phyloP scores from a whole-genome alignment of 495 filamentous ascomycete species.

The Astrothelium subdiscretum region DNA sequence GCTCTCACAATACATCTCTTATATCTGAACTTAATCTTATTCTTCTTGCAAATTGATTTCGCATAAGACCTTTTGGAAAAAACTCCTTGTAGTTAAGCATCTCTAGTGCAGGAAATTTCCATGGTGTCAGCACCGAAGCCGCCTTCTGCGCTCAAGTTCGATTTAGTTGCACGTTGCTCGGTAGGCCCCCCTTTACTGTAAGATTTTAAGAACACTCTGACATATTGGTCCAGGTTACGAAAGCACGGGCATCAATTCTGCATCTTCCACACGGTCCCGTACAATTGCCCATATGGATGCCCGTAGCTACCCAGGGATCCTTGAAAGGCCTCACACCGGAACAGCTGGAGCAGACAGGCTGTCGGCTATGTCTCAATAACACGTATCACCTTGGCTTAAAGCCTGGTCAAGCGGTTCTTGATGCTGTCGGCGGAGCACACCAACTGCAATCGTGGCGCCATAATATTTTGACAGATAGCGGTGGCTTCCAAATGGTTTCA shows the following conservation, averaged over 20 bases:
- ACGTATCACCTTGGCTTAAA: constrained; percentile 95
- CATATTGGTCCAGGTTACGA: constrained; percentile 57
- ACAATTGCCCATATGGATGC: constrained; percentile 90
- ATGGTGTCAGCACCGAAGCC: background rate
- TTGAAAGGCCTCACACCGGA: constrained; percentile 90
- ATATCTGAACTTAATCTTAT: too few species aligned
- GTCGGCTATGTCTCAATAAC: constrained; percentile 88
- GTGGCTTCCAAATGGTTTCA: constrained; percentile 96
- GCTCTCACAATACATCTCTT: too few species aligned
- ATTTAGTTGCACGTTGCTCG: constrained; percentile 20
- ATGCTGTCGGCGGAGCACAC: constrained; percentile 82
- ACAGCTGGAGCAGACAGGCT: constrained; percentile 78
- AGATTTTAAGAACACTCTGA: constrained; percentile 6
- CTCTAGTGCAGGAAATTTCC: background rate
- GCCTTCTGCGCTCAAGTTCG: constrained; percentile 16
- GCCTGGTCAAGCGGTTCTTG: constrained; percentile 79
- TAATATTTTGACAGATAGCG: constrained; percentile 67
- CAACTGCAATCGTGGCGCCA: constrained; percentile 88
- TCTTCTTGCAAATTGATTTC: too few species aligned
- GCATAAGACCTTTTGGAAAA: background rate
- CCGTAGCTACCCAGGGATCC: constrained; percentile 93
- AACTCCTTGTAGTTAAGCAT: background rate
- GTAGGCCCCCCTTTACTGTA: constrained; percentile 4
- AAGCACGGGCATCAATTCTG: constrained; percentile 84
- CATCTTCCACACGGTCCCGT: constrained; percentile 86